These are phyloP conservation scores for Sambucus nigra DNA, from an alignment of 129 eudicot genomes.

Conservation along the genomic window DNA sequence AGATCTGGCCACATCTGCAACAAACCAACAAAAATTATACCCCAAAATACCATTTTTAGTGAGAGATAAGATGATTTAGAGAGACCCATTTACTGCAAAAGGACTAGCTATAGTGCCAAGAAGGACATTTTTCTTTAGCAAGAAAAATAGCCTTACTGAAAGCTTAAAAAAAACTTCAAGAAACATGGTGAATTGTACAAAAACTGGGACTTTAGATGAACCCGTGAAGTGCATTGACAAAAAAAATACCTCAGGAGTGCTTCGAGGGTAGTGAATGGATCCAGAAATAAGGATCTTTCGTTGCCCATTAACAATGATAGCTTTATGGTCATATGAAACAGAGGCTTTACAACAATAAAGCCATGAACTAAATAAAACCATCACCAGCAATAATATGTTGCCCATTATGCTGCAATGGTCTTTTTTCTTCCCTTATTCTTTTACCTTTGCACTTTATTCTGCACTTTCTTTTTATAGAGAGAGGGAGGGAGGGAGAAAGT, in stretches of 20 bases:
- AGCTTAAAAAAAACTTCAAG: background rate
- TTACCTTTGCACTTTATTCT: slow-evolving; percentile 34
- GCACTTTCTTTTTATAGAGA: slow-evolving; percentile 11
- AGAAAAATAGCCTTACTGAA: background rate
- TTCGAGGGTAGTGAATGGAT: slow-evolving; percentile 98
- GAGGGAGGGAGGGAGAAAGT: slow-evolving; percentile 7
- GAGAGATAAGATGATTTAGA: background rate
- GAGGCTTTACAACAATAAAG: slow-evolving; percentile 41
- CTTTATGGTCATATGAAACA: slow-evolving; percentile 79
- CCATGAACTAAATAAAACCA: slow-evolving; percentile 43
- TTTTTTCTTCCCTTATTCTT: slow-evolving; percentile 9
- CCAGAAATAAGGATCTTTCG: slow-evolving; percentile 93
- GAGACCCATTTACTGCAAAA: background rate
- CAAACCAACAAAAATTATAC: slow-evolving; percentile 4
- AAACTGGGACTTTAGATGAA: background rate
- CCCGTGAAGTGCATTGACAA: slow-evolving; percentile 26
- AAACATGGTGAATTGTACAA: background rate
- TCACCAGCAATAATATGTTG: slow-evolving; percentile 15
- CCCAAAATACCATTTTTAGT: slow-evolving; percentile 7
- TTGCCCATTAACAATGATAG: slow-evolving; percentile 76
- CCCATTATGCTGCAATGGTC: slow-evolving; percentile 21
- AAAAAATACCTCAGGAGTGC: slow-evolving; percentile 88
- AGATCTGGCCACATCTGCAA: slow-evolving; percentile 99
- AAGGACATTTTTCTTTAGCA: background rate
- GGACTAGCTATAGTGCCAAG: no score